Base-by-base conservation (phyloP, 371 early-diverging fungal genomes). In the Mucor racemosus region DNA sequence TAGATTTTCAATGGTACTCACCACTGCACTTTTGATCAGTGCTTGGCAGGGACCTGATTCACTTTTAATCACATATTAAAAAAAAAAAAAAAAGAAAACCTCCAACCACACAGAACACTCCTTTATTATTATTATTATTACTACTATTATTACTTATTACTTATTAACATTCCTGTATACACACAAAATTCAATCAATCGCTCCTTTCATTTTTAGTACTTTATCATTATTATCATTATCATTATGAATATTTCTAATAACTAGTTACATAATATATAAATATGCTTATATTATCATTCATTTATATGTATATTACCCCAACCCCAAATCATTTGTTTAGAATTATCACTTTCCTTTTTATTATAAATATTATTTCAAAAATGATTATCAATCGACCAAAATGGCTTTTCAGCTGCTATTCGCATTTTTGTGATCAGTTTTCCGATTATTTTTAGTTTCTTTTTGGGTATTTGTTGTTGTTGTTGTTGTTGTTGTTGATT, bases 1-100 rank as follows among this genome's bases (percentile, higher is more conserved):
- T 75, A 76, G 87, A 40, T 89, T 89, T 72, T 68, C 86, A 19
- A 68, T 84, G 40, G 75, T 88, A n/a, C 70, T 89, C 6, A 76
- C 83, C 13, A 82, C 87, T 8, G 90, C 88, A 13, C 72, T 88
- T 7, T 61, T 86, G 5, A 84, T 89, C 66, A 86, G 78, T 60
- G 71, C 86, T 34, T 88, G 82, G 71, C 77, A 75, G 53, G 90
- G 90, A 46, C 88, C 90, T 17, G 84, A 86, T 61, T 74, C 77
- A 10, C 65, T 80, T 61, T 21, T 80, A 15, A 67, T 76, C 7
- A 67, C 76, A 26, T 74, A 78, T 38, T 75, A 64, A 77, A 42
- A 60, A 26, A 26, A 26, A 26, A 26, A 26, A 26, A 3, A 26
- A 3, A 26, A n/a, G n/a, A 3, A 26, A 3, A 26, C 26, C 3